Evolutionary conservation across 192 early-diverging fungal genomes (phyloP).

Genomic region (Phycomyces blakesleeanus): DNA sequence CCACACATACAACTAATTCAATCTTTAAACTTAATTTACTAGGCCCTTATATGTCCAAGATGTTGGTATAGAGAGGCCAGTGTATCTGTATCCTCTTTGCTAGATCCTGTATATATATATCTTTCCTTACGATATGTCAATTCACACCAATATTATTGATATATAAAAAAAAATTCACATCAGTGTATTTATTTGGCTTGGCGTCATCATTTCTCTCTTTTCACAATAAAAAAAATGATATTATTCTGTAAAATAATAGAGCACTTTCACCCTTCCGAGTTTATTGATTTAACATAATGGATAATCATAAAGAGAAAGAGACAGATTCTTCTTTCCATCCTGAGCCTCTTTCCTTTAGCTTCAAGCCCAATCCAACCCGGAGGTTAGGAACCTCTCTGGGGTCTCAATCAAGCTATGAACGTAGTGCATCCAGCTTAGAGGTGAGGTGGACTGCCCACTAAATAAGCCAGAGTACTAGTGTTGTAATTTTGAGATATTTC

Average conservation of each 20-base stretch:
- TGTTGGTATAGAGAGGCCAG: slow-evolving; percentile 43
- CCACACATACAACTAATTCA: not conserved
- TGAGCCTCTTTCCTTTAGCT: not conserved
- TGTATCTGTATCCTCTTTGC: not conserved
- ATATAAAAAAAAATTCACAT: not conserved
- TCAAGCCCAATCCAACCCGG: not conserved
- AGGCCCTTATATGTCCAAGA: slow-evolving; percentile 95
- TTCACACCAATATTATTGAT: not conserved
- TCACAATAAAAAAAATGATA: no score
- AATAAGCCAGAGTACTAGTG: not conserved
- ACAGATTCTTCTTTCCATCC: not conserved
- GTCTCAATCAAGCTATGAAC: not conserved
- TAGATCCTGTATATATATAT: not conserved
- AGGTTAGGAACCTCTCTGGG: not conserved
- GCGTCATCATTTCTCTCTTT: no score
- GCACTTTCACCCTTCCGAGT: no score
- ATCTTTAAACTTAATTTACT: slow-evolving; percentile 9
- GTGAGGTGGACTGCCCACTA: not conserved
- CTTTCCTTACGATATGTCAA: not conserved
- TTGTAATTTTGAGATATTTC: no score
- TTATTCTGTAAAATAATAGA: no score
- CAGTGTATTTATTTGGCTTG: no score
- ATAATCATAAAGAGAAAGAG: not conserved
- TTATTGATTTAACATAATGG: not conserved
- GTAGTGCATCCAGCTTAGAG: not conserved